Conservation (phyloP, 2,329 filamentous ascomycete species). For the Claviceps humidiphila region DNA sequence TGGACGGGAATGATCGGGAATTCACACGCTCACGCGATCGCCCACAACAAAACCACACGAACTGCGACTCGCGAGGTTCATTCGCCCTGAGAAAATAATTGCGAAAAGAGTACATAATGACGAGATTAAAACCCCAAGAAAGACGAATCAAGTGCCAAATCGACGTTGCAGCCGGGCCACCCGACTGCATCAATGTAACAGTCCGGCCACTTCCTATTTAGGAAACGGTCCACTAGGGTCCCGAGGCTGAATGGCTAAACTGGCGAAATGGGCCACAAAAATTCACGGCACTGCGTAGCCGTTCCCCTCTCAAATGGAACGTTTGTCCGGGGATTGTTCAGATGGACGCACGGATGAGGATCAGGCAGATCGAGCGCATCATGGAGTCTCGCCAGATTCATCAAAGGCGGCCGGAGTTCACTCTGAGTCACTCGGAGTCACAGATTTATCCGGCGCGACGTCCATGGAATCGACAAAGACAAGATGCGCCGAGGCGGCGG, state of each 20-base stretch:
- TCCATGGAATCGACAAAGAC: too few species aligned
- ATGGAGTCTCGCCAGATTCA: too few species aligned
- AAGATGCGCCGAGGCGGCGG: too few species aligned
- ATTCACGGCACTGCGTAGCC: background rate
- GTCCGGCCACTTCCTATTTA: constrained; percentile 3
- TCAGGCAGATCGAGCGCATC: too few species aligned
- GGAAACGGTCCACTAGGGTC: background rate
- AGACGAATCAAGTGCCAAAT: background rate
- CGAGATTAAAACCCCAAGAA: background rate
- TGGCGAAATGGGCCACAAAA: background rate
- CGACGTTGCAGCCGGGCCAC: background rate
- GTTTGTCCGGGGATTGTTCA: too few species aligned
- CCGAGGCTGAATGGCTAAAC: background rate
- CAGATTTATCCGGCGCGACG: too few species aligned
- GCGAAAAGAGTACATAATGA: background rate
- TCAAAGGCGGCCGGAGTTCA: too few species aligned
- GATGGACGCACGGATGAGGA: too few species aligned
- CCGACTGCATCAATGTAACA: background rate
- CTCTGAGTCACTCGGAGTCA: too few species aligned
- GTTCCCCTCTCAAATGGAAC: too few species aligned
- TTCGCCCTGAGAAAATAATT: background rate
- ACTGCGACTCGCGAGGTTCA: background rate
- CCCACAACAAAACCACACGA: background rate
- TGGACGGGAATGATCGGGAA: too few species aligned
- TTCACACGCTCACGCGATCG: too few species aligned